These are phyloP conservation scores for Yamadazyma diddensiae DNA, from an alignment of 1,139 yeast species.

Conservation along the genomic window DNA sequence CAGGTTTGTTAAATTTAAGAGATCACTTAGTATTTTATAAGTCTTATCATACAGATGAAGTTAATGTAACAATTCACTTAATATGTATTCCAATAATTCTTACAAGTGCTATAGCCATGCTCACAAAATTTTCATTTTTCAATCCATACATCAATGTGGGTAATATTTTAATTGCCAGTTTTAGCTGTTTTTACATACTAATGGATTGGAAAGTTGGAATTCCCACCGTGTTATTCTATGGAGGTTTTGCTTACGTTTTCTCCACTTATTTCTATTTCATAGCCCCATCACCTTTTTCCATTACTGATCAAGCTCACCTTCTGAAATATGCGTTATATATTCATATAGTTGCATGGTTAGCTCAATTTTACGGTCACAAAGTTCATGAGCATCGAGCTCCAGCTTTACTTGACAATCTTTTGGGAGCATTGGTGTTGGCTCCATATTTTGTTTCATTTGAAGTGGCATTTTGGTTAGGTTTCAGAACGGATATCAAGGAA, in stretches of 20 bases:
- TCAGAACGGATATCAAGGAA: conserved; percentile 50
- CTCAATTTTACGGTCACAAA: conserved; percentile 91
- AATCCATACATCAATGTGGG: conserved; percentile 43
- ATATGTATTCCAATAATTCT: conserved; percentile 78
- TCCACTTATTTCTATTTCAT: conserved; percentile 32
- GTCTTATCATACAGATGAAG: conserved; percentile 68
- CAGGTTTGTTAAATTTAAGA: conserved; percentile 47
- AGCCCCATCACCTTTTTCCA: conserved; percentile 16
- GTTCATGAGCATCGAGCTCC: conserved; percentile 81
- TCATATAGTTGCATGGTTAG: conserved; percentile 66
- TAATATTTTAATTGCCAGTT: conserved; percentile 27
- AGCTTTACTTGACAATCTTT: conserved; percentile 75
- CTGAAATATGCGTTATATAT: conserved; percentile 27
- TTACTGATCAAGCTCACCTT: conserved; percentile 14
- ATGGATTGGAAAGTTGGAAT: conserved; percentile 45
- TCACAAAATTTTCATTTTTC: conserved; percentile 21
- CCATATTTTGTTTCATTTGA: conserved; percentile 89
- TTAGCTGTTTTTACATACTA: conserved; percentile 39
- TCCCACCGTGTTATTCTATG: conserved; percentile 32
- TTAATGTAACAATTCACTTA: conserved; percentile 75
- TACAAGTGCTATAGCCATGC: conserved; percentile 47
- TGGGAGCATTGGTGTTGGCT: conserved; percentile 85
- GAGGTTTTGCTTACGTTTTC: conserved; percentile 17
- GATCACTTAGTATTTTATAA: conserved; percentile 80
- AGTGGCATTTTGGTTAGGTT: conserved; percentile 65